phyloP scores from a whole-genome alignment of 345 rosid species.

The Camelina neglecta region DNA sequence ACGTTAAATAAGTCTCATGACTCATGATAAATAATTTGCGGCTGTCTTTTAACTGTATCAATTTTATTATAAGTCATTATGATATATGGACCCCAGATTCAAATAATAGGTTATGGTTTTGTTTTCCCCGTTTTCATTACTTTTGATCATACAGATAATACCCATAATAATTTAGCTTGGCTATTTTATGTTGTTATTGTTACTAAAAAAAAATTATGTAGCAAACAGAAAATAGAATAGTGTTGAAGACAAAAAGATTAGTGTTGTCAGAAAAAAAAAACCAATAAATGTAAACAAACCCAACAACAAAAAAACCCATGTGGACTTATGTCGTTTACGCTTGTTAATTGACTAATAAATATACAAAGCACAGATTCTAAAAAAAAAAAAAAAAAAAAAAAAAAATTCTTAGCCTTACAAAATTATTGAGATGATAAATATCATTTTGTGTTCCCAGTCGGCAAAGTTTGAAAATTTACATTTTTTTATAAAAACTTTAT shows the following conservation, averaged over 20 bases:
- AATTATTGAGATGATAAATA: neutral
- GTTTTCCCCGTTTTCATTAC: no score
- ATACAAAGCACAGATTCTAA: neutral
- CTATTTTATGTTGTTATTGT: no score
- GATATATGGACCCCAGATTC: neutral
- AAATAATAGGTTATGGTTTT: slow-evolving; percentile 6
- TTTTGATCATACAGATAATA: no score
- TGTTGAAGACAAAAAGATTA: no score
- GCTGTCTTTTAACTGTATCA: neutral
- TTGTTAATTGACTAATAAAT: neutral
- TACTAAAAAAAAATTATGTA: no score
- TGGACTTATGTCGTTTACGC: neutral
- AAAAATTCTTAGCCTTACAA: neutral
- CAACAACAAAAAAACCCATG: slow-evolving; percentile 13
- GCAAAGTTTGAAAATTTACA: neutral
- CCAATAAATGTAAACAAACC: slow-evolving; percentile 3
- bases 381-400: neutral
- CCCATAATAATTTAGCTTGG: no score
- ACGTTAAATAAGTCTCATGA: neutral
- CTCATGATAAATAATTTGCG: neutral
- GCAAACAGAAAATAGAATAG: no score
- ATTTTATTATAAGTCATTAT: neutral
- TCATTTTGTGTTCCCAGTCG: neutral
- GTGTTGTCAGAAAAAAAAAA: no score
- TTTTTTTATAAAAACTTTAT: no score